phyloP scores from a whole-genome alignment of 805 yeast species.

The Starmera caribaea region DNA sequence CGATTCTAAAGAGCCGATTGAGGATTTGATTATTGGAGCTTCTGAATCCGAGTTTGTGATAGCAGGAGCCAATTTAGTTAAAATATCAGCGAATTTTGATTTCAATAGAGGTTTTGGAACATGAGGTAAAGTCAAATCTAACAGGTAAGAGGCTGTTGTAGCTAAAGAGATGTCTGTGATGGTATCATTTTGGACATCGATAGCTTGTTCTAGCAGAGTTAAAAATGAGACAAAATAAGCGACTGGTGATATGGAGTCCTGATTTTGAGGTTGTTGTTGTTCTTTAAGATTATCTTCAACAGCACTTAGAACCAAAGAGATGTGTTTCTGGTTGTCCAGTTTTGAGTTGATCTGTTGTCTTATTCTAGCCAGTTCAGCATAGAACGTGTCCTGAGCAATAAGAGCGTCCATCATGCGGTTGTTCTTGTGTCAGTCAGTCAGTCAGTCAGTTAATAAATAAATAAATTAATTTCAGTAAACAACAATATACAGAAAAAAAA shows the following conservation, averaged over 20 bases:
- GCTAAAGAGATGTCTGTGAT: slow-evolving; percentile 56
- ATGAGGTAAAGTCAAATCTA: slow-evolving; percentile 71
- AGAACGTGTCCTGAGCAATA: no score
- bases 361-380: slow-evolving; percentile 21
- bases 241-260: slow-evolving; percentile 53
- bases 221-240: slow-evolving; percentile 82
- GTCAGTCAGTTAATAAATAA: no score
- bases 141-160: slow-evolving; percentile 65
- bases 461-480: no score
- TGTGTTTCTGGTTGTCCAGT: slow-evolving; percentile 75
- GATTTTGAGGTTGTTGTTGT: slow-evolving; percentile 32
- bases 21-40: slow-evolving; percentile 74
- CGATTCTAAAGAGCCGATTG: slow-evolving; percentile 78
- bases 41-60: slow-evolving; percentile 59
- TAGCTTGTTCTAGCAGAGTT: slow-evolving; percentile 69
- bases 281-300: slow-evolving; percentile 82
- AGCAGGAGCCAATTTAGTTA: slow-evolving; percentile 74
- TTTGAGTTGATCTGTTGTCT: slow-evolving; percentile 70
- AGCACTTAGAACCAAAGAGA: slow-evolving; percentile 76
- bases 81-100: slow-evolving; percentile 66
- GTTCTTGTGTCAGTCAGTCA: no score
- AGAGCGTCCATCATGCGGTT: no score
- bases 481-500: neutral
- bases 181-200: slow-evolving; percentile 35
- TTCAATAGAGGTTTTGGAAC: slow-evolving; percentile 61